Base-by-base conservation (phyloP, 176 grass and related monocot species). In the Typha latifolia region DNA sequence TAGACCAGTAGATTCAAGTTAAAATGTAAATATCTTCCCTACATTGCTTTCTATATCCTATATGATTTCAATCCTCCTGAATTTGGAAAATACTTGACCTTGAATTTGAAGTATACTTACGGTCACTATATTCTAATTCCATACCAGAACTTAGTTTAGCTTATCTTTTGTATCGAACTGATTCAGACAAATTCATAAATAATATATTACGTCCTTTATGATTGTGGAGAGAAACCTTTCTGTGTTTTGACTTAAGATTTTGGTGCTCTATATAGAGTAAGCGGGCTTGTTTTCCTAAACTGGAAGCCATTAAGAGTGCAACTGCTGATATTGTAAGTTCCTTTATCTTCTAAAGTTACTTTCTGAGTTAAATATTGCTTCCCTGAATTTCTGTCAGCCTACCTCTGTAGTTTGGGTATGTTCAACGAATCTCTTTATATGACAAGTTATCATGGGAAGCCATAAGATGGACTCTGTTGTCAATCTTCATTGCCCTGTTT, bases 241-340 rank as follows among this genome's bases (percentile, higher is more conserved):
- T 13, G 12, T 24, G 51, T 23, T 59, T 76, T 76, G 24, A 71
- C 24, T 12, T 59, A 22, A 15, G 37, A 43, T 43, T 50, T 86
- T 72, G 6, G 78, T 72, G 24, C 63, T 74, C 51, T 71, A 1
- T 67, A 14, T 72, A 97, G 93, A 92, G 81, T 71, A 97, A 82
- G 87, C 72, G 88, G 64, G 49, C 85, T 76, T 87, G 83, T 71
- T 97, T 82, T 67, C 88, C 85, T 5, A 97, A 97, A 62, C 69
- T 92, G 89, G 93, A 92, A 65, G 85, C 93, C 56, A 97, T 97
- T 70, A 97, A 90, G 79, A 78, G 63, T 68, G 85, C 89, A 62
- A 93, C 85, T 72, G 32, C 73, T 78, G 94, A 99, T 68, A 93
- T 93, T 75, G 94, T 99, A 86, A 87, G 94, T 79, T 16, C 75